phyloP scores from a whole-genome alignment of 1,139 yeast species.

The Taiozyma onychis region DNA sequence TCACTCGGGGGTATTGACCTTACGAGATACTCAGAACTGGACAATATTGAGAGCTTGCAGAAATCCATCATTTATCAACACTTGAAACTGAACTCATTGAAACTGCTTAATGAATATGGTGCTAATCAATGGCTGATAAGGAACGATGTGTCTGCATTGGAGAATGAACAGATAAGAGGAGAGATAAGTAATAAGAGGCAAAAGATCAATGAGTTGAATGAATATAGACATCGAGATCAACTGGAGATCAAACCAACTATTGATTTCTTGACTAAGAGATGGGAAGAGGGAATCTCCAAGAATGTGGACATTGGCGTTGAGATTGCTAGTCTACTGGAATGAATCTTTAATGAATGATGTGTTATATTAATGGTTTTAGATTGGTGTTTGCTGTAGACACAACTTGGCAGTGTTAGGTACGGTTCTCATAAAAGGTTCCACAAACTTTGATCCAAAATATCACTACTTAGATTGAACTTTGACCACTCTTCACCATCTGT shows the following conservation, averaged over 20 bases:
- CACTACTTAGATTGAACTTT: not conserved
- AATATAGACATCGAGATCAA: slow-evolving; percentile 11
- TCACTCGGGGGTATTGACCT: slow-evolving; percentile 20
- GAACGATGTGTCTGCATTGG: slow-evolving; percentile 11
- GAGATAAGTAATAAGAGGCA: slow-evolving; percentile 11
- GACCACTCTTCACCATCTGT: not conserved
- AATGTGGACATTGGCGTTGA: slow-evolving; percentile 21
- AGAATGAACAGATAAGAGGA: slow-evolving; percentile 7
- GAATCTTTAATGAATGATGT: not conserved
- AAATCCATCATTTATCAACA: slow-evolving; percentile 16
- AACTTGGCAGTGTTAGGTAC: too few relatives aligned
- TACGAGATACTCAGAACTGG: slow-evolving; percentile 11
- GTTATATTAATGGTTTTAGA: not conserved
- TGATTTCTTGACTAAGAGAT: slow-evolving; percentile 17
- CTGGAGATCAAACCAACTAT: slow-evolving; percentile 13
- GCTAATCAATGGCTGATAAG: slow-evolving; percentile 15
- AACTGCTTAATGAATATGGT: slow-evolving; percentile 8
- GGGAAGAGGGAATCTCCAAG: slow-evolving; percentile 18
- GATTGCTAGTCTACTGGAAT: not conserved
- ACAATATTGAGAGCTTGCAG: slow-evolving; percentile 11
- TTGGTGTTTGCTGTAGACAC: too few relatives aligned
- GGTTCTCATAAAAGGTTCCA: not conserved
- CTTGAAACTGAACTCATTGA: slow-evolving; percentile 10
- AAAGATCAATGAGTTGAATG: slow-evolving; percentile 16
- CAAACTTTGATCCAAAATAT: not conserved